Percentiles rank a stretch among this genome's conserved stretches.
phyloP scores from a whole-genome alignment of 2,329 filamentous ascomycete species.

The Phaeosphaeriaceae sp. region DNA sequence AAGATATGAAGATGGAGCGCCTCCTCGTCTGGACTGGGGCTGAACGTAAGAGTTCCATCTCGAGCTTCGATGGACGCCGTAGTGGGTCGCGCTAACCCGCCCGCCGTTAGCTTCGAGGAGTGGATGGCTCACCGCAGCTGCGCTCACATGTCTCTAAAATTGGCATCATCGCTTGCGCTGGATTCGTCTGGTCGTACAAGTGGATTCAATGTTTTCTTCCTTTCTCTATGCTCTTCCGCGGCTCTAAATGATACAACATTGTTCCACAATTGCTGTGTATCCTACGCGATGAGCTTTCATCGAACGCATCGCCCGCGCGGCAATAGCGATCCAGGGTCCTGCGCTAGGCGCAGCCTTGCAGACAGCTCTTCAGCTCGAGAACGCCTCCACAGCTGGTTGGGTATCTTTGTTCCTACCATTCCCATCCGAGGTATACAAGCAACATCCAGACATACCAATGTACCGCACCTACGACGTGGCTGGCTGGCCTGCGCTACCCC shows the following conservation, averaged over 20 bases:
- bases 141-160: conserved; percentile 23
- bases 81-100: conserved; percentile 11
- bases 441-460: conserved; percentile 11
- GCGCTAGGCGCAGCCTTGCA: conserved; percentile 25
- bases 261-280: not conserved
- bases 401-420: conserved; percentile 14
- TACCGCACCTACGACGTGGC: conserved; percentile 17
- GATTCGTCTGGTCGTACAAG: not conserved
- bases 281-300: not conserved
- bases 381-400: conserved; percentile 23
- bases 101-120: not conserved
- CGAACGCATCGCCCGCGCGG: conserved; percentile 2
- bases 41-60: conserved; percentile 14
- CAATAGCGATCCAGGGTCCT: conserved; percentile 15
- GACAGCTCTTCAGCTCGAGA: conserved; percentile 21
- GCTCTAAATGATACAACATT: not conserved
- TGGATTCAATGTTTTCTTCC: not conserved
- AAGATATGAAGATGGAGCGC: conserved; percentile 12
- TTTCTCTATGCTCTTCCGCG: not conserved
- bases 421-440: conserved; percentile 3
- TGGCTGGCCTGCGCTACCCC: conserved; percentile 63
- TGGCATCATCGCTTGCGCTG: conserved; percentile 8
- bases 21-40: conserved; percentile 22
- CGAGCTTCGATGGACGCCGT: conserved; percentile 1
- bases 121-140: conserved; percentile 13